Conservation (phyloP, 768 basidiomycete genomes). For the Boletus rex-veris region DNA sequence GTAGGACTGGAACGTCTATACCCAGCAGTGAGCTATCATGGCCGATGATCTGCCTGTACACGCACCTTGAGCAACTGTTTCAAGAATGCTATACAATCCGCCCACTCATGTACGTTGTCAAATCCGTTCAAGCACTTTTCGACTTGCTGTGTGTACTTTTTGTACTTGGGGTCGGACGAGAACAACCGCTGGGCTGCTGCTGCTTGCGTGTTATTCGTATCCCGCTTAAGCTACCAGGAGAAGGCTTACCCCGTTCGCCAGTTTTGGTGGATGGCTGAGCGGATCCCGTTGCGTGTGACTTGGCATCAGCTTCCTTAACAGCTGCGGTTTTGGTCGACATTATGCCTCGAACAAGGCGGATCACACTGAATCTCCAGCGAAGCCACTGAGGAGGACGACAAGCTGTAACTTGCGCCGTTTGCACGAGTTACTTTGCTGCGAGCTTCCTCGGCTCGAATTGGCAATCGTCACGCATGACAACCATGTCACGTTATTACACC, state of each 20-base stretch:
- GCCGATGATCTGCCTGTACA: background rate
- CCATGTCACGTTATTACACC: constrained; percentile 6
- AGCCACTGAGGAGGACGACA: background rate
- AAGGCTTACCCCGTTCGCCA: constrained; percentile 31
- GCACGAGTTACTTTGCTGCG: background rate
- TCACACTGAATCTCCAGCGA: constrained; percentile 8
- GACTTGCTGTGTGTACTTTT: constrained; percentile 89
- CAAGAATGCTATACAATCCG: constrained; percentile 96
- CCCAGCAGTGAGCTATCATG: background rate
- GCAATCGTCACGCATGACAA: constrained; percentile 19
- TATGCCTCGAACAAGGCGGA: constrained; percentile 14
- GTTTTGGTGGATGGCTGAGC: constrained; percentile 18
- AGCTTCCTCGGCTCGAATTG: constrained; percentile 2
- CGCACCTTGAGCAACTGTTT: constrained; percentile 87
- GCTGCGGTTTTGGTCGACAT: constrained; percentile 19
- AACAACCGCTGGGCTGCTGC: constrained; percentile 53
- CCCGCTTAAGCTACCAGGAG: background rate
- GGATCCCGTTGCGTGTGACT: constrained; percentile 6
- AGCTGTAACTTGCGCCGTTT: background rate
- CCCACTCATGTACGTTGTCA: constrained; percentile 97
- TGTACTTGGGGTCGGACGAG: constrained; percentile 86
- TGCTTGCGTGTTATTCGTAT: constrained; percentile 18
- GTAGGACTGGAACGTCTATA: constrained; percentile 86
- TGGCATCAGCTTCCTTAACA: constrained; percentile 19
- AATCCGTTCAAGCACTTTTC: constrained; percentile 92